Conservation (phyloP, 768 basidiomycete species). For the Baorangia bicolor region DNA sequence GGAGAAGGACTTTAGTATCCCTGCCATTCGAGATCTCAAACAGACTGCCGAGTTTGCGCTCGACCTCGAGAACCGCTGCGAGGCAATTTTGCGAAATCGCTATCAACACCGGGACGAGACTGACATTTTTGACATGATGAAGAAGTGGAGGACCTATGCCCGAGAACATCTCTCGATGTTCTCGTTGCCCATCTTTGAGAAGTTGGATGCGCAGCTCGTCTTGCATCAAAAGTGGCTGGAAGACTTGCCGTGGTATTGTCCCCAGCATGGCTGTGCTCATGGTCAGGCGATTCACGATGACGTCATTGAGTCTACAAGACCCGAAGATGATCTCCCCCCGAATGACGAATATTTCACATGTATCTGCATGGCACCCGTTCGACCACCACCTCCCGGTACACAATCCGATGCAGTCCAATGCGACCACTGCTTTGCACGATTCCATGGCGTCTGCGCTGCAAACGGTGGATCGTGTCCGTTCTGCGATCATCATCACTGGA, state of each 20-base stretch:
- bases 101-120: constrained; percentile 55
- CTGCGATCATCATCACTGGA: constrained; percentile 91
- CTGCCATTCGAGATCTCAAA: constrained; percentile 62
- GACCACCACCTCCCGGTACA: constrained; percentile 72
- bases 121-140: constrained; percentile 71
- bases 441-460: constrained; percentile 81
- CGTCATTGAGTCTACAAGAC: constrained; percentile 69
- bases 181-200: constrained; percentile 68
- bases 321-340: constrained; percentile 78
- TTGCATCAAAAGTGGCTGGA: constrained; percentile 71
- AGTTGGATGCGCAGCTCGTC: constrained; percentile 64
- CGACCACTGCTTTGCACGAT: constrained; percentile 84
- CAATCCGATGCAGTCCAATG: constrained; percentile 87
- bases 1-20: constrained; percentile 75
- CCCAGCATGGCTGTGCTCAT: constrained; percentile 63
- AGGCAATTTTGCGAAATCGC: constrained; percentile 65
- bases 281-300: constrained; percentile 68
- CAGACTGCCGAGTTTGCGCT: constrained; percentile 72
- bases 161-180: constrained; percentile 72
- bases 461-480: constrained; percentile 92
- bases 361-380: constrained; percentile 75
- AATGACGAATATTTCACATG: constrained; percentile 82
- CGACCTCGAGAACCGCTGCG: constrained; percentile 75
- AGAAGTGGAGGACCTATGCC: constrained; percentile 72
- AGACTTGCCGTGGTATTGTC: constrained; percentile 77